Conservation (phyloP, 2,329 filamentous ascomycete genomes). For the Metarhizium anisopliae region DNA sequence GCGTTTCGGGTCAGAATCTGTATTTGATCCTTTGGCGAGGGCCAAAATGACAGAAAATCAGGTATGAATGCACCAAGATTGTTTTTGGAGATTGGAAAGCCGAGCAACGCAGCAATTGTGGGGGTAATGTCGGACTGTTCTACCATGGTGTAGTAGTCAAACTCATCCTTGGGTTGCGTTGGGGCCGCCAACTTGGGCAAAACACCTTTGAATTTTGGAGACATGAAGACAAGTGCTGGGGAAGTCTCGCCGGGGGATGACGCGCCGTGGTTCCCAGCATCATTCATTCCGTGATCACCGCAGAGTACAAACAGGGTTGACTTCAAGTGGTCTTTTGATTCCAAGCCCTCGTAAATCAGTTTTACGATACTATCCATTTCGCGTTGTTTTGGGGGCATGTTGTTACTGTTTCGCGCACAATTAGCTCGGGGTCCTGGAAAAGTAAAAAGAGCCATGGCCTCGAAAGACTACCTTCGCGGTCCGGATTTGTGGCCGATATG, state of each 20-base stretch:
- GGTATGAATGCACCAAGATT: slow-evolving; percentile 81
- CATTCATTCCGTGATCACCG: slow-evolving; percentile 99
- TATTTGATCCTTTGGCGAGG: slow-evolving; percentile 39
- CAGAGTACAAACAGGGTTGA: slow-evolving; percentile 78
- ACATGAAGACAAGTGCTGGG: slow-evolving; percentile 82
- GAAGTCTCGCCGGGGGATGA: slow-evolving; percentile 92
- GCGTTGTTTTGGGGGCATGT: slow-evolving; percentile 86
- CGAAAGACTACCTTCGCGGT: slow-evolving; percentile 55
- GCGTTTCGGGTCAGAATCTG: slow-evolving; percentile 71
- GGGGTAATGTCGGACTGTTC: slow-evolving; percentile 93
- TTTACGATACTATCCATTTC: slow-evolving; percentile 87
- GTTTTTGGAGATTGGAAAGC: slow-evolving; percentile 81
- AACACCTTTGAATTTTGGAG: slow-evolving; percentile 64
- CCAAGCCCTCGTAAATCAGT: slow-evolving; percentile 68
- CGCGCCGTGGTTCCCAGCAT: slow-evolving; percentile 92
- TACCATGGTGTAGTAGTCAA: slow-evolving; percentile 75
- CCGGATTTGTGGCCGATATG: slow-evolving; percentile 97
- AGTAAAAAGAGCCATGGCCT: neutral
- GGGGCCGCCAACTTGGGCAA: slow-evolving; percentile 40
- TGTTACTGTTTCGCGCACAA: slow-evolving; percentile 44
- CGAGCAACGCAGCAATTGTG: slow-evolving; percentile 76
- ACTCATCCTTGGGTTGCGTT: slow-evolving; percentile 53
- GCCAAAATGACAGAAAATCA: slow-evolving; percentile 72
- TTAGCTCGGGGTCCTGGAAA: neutral
- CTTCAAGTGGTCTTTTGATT: slow-evolving; percentile 58